These are phyloP conservation scores for Anacardium occidentale DNA, from an alignment of 345 rosid genomes.

Conservation along the genomic window DNA sequence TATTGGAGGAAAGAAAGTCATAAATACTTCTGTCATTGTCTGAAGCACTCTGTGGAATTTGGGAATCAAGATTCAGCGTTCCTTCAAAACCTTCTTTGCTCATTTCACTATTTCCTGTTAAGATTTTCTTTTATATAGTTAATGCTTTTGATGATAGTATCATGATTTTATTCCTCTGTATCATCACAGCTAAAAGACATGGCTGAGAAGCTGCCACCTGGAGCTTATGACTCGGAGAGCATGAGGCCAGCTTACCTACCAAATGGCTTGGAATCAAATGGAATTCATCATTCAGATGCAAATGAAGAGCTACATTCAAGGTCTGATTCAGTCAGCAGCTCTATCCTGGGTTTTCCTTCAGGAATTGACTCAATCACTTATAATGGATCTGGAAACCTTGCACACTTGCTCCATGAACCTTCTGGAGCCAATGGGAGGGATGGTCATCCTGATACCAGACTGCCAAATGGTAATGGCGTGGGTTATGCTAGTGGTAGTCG, in stretches of 20 bases:
- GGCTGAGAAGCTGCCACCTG: slow-evolving; percentile 78
- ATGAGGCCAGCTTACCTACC: slow-evolving; percentile 40
- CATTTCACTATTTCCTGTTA: not conserved
- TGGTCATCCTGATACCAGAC: slow-evolving; percentile 43
- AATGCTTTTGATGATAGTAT: not conserved
- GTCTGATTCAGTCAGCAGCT: slow-evolving; percentile 53
- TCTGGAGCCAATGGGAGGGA: slow-evolving; percentile 43
- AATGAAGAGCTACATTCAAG: slow-evolving; percentile 65
- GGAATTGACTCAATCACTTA: slow-evolving; percentile 32
- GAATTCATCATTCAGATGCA: slow-evolving; percentile 47
- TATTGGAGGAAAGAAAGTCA: not conserved
- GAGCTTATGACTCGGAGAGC: slow-evolving; percentile 58
- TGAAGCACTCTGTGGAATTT: not conserved
- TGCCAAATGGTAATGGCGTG: slow-evolving; percentile 43
- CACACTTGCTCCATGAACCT: slow-evolving; percentile 43
- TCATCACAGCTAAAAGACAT: slow-evolving; percentile 78
- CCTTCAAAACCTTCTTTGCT: not conserved
- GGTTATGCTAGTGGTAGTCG: slow-evolving; percentile 33
- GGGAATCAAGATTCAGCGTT: not conserved
- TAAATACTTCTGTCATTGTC: not conserved
- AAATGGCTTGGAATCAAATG: slow-evolving; percentile 71
- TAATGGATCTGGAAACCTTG: slow-evolving; percentile 42
- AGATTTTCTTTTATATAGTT: not conserved
- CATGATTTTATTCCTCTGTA: slow-evolving; percentile 12
- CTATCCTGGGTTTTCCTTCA: slow-evolving; percentile 49